phyloP scores from a whole-genome alignment of 1,284 basidiomycete genomes.

The Golubevia sp. region DNA sequence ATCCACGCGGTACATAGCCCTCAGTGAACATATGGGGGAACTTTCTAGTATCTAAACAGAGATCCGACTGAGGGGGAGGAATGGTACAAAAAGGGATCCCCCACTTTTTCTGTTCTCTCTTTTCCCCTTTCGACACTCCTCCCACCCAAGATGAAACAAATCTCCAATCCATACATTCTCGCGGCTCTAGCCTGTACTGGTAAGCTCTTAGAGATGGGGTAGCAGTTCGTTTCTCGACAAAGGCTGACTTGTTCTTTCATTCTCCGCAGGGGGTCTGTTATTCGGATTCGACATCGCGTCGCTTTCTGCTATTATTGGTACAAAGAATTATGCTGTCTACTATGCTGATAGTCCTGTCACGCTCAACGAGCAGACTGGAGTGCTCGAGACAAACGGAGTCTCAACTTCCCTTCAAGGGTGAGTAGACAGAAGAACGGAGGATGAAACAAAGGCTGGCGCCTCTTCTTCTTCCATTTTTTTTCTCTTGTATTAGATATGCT shows the following conservation, averaged over 20 bases:
- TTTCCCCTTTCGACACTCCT: neutral
- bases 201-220: neutral
- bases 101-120: neutral
- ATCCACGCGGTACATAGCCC: too few species aligned
- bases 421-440: too few species aligned
- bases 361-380: too few species aligned
- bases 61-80: too few species aligned
- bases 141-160: constrained; percentile 14
- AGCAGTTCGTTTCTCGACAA: neutral
- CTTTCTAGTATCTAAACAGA: too few species aligned
- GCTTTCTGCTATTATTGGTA: constrained; percentile 19
- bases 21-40: too few species aligned
- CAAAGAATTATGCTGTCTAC: constrained; percentile 23
- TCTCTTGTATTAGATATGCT: too few species aligned
- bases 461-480: too few species aligned
- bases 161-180: constrained; percentile 25
- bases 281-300: constrained; percentile 28
- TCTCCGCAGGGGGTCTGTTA: constrained; percentile 17
- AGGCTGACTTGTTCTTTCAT: neutral
- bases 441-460: too few species aligned
- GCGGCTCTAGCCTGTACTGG: constrained; percentile 21
- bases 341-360: constrained; percentile 10
- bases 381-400: too few species aligned
- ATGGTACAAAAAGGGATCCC: too few species aligned
- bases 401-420: too few species aligned